Base-by-base conservation (phyloP, 2,329 filamentous ascomycete species). In the Stachybotrys chlorohalonatus region DNA sequence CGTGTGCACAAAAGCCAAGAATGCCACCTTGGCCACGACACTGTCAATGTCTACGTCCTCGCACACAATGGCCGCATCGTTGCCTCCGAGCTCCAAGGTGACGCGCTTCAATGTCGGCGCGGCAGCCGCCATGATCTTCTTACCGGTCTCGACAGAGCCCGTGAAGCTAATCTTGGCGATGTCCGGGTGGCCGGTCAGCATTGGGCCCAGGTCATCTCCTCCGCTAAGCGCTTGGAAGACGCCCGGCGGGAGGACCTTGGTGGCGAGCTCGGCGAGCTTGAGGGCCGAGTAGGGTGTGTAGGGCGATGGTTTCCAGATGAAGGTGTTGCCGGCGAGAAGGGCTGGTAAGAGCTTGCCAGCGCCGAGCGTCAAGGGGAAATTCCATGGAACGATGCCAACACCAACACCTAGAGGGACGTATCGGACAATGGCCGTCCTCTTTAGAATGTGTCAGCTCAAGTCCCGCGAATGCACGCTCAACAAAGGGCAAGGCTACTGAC, bases 121-220 rank as follows among this genome's bases (percentile, higher is more conserved):
- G 55, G 74, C 76, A 16, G 73, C 74, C 53, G 73, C 75, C 75
- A 83, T 80, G 59, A 86, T 76, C 65, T 75, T 79, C 72, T 84
- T 84, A 11, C 82, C 83, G 0, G 79, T 84, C 1, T 73, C 72
- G 46, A 73, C 79, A 13, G 79, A 83, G 8, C 83, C 82, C 0
- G 83, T 86, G 69, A 86, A 86, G 63, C 73, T 75, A 67, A 86
- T 78, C 73, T 83, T 85, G 56, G 76, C 74, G 54, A 86, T 75
- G 47, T 72, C 79, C 0, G 81, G 79, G 62, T 86, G 83, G 13
- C 63, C 64, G 0, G 81, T 83, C 56, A 86, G 68, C 74, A 73
- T 75, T 1, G 79, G 80, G 7, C 83, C 83, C 11, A 86, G 76
- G 54, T 75, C 70, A 58, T 86, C 82, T 52, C 81, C 79, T 13